Conservation (phyloP, 345 rosid species). For the Boechera retrofracta region DNA sequence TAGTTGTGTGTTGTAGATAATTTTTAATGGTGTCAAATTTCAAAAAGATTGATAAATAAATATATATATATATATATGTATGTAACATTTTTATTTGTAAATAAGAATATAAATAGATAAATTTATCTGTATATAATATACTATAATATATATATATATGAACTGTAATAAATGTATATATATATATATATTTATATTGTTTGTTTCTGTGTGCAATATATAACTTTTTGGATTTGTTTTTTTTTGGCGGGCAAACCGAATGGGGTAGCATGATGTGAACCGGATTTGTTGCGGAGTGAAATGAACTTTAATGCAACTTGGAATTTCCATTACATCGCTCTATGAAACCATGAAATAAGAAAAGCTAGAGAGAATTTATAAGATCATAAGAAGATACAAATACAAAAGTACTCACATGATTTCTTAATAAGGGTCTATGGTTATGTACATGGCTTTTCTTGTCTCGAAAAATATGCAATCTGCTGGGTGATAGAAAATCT, state of each 20-base stretch:
- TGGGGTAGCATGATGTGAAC: constrained; percentile 24
- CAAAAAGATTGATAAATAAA: too few relatives aligned
- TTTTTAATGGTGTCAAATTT: too few relatives aligned
- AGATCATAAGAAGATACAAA: not conserved
- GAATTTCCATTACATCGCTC: constrained; percentile 19
- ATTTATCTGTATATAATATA: too few relatives aligned
- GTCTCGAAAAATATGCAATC: not conserved
- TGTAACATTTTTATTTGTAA: too few relatives aligned
- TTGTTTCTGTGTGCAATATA: not conserved
- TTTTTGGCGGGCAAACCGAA: constrained; percentile 6
- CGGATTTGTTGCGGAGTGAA: constrained; percentile 15
- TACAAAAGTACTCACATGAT: not conserved
- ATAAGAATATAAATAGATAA: not conserved
- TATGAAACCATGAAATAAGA: not conserved
- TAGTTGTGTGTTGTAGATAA: not conserved
- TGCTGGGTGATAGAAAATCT: not conserved
- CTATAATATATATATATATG: too few relatives aligned
- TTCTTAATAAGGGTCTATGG: not conserved
- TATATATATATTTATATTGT: not conserved
- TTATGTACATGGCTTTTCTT: not conserved
- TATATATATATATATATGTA: too few relatives aligned
- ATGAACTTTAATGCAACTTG: constrained; percentile 30
- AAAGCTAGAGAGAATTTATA: not conserved
- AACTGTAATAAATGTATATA: too few relatives aligned
- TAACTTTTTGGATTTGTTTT: constrained; percentile 2